A percentile compares a stretch with the other conserved stretches of the same genome.
Evolutionary conservation across 176 grass and related monocot genomes (phyloP).

Genomic region (Sorghum bicolor): DNA sequence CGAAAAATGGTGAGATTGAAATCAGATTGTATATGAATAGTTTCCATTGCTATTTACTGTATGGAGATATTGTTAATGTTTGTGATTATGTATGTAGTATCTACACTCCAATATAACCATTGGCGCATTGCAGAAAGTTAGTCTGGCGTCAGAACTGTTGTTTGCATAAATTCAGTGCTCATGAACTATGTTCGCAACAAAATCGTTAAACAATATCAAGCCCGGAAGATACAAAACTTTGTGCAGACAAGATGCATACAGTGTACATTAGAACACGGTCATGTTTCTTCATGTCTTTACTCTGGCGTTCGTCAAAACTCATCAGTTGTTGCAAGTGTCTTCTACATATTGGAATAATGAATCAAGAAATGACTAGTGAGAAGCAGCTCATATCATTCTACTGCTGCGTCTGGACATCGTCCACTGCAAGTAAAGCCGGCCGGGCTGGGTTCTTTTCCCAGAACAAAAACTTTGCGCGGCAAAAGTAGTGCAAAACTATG

Average conservation of each 20-base stretch:
- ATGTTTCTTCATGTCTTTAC: background rate
- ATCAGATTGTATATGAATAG: background rate
- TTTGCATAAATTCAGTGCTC: background rate
- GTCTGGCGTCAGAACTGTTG: background rate
- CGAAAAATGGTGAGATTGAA: no score
- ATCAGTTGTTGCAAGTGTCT: background rate
- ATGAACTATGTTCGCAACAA: background rate
- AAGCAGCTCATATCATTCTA: background rate
- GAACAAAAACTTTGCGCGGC: background rate
- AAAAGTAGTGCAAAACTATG: no score
- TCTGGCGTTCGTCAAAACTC: background rate
- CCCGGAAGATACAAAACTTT: background rate
- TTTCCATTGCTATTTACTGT: background rate
- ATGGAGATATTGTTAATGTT: background rate
- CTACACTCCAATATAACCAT: background rate
- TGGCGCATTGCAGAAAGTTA: background rate
- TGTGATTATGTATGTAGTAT: background rate
- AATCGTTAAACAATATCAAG: background rate
- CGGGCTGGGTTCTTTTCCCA: background rate
- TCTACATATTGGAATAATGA: background rate
- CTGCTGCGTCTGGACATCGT: background rate
- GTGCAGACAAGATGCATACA: background rate
- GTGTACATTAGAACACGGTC: background rate
- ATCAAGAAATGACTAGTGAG: background rate
- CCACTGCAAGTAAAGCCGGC: background rate